Conservation (phyloP, 768 basidiomycete genomes). For the Mycena floridula region DNA sequence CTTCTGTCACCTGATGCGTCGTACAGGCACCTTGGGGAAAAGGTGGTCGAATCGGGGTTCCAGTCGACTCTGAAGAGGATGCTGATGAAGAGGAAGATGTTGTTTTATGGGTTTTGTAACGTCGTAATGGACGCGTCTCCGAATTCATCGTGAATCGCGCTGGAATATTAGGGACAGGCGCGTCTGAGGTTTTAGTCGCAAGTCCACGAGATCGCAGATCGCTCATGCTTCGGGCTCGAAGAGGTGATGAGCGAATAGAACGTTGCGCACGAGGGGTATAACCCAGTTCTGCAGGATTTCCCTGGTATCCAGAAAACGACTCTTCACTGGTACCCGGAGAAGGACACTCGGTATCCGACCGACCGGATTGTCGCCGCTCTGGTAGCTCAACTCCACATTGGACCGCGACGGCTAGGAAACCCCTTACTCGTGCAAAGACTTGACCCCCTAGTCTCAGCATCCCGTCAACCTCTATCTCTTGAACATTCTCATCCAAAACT, state of each 20-base stretch:
- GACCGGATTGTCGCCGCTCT: constrained; percentile 33
- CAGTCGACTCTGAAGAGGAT: constrained; percentile 54
- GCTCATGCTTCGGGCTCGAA: constrained; percentile 48
- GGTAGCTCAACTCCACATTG: constrained; percentile 72
- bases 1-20: constrained; percentile 63
- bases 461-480: constrained; percentile 53
- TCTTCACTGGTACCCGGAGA: neutral
- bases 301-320: neutral
- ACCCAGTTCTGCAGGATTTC: neutral
- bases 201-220: constrained; percentile 32
- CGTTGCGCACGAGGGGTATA: neutral
- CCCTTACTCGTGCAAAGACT: constrained; percentile 74
- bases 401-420: constrained; percentile 71
- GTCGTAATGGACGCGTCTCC: constrained; percentile 22
- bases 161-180: constrained; percentile 29
- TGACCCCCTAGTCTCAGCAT: constrained; percentile 81
- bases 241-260: constrained; percentile 10
- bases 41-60: constrained; percentile 37
- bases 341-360: constrained; percentile 11
- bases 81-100: constrained; percentile 65
- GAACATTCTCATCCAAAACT: constrained; percentile 34
- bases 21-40: constrained; percentile 74
- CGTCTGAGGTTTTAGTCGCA: constrained; percentile 25
- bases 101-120: constrained; percentile 56
- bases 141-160: constrained; percentile 24